A percentile compares a stretch with the other conserved stretches of the same genome.
phyloP scores from a whole-genome alignment of 805 yeast genomes.

The Yarrowia porcina region DNA sequence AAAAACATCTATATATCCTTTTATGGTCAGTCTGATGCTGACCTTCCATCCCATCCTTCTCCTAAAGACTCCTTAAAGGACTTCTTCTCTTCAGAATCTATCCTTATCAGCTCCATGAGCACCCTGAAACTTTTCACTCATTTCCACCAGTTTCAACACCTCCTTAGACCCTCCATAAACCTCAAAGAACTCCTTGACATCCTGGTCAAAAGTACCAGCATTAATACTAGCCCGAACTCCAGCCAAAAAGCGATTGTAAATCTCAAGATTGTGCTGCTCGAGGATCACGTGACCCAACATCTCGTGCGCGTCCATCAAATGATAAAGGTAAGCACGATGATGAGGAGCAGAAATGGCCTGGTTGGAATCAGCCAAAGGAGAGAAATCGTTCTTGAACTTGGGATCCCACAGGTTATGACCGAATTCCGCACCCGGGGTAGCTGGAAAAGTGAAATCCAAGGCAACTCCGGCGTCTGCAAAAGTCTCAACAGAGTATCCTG shows the following conservation, averaged over 20 bases:
- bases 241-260: constrained; percentile 35
- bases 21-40: no score
- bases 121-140: not conserved
- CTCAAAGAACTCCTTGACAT: constrained; percentile 28
- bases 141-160: not conserved
- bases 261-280: constrained; percentile 41
- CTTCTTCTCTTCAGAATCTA: not conserved
- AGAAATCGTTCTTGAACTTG: constrained; percentile 36
- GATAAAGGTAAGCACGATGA: constrained; percentile 44
- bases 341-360: constrained; percentile 33
- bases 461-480: constrained; percentile 43
- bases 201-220: constrained; percentile 35
- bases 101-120: constrained; percentile 11
- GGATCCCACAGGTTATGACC: constrained; percentile 38
- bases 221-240: constrained; percentile 37
- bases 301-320: constrained; percentile 42
- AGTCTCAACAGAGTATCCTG: constrained; percentile 35
- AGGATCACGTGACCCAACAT: constrained; percentile 45
- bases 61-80: no score
- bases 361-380: constrained; percentile 32
- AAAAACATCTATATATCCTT: not conserved
- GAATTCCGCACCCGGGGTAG: constrained; percentile 21
- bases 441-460: constrained; percentile 35
- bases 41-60: no score
- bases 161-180: constrained; percentile 31